Percentiles rank a stretch among this genome's conserved stretches.
These are phyloP conservation scores for Paragyromitra xinjiangensis DNA, from an alignment of 495 filamentous ascomycete species.

Conservation along the genomic window DNA sequence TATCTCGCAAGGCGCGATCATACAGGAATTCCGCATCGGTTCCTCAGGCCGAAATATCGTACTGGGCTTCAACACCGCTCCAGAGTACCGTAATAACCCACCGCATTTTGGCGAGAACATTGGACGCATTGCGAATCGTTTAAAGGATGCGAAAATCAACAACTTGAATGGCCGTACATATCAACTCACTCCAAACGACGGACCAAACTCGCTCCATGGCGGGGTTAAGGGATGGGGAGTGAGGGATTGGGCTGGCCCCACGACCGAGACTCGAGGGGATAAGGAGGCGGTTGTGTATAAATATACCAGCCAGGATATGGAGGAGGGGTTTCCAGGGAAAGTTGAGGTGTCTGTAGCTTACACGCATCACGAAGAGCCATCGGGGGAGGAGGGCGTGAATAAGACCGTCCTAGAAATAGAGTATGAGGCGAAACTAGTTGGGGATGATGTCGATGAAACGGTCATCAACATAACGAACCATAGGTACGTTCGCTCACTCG, in stretches of 20 bases:
- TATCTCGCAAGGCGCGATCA: conserved; percentile 84
- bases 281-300: conserved; percentile 80
- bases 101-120: conserved; percentile 93
- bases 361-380: conserved; percentile 72
- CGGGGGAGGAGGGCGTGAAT: conserved; percentile 65
- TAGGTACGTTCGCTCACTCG: conserved; percentile 67
- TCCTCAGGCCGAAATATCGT: conserved; percentile 77
- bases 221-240: conserved; percentile 86
- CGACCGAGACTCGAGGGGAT: conserved; percentile 67
- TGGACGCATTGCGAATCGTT: conserved; percentile 88
- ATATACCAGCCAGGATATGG: conserved; percentile 75
- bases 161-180: conserved; percentile 77
- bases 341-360: conserved; percentile 83
- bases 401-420: conserved; percentile 77
- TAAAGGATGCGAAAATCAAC: conserved; percentile 74
- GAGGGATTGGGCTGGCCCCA: conserved; percentile 80
- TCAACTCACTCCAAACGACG: conserved; percentile 75
- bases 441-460: conserved; percentile 72
- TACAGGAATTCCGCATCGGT: conserved; percentile 80
- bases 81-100: conserved; percentile 77
- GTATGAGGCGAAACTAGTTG: conserved; percentile 83
- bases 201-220: conserved; percentile 82
- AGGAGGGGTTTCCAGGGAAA: conserved; percentile 86
- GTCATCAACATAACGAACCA: conserved; percentile 93
- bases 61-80: conserved; percentile 77